phyloP scores from a whole-genome alignment of 2,329 filamentous ascomycete species.

The Epichloe baconii region DNA sequence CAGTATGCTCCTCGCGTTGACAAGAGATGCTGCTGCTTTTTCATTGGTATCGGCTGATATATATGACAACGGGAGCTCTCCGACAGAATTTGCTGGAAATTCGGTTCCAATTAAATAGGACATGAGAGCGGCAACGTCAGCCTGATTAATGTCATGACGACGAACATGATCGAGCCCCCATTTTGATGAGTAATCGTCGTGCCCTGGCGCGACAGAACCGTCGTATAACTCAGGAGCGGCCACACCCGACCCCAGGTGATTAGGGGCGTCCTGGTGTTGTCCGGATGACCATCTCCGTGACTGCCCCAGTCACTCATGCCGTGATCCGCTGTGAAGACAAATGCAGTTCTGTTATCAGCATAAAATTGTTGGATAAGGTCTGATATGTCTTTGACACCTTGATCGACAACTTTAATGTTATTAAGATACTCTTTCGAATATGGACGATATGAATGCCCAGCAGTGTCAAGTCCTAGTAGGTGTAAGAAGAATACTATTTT shows the following conservation, averaged over 20 bases:
- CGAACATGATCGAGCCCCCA: constrained; percentile 73
- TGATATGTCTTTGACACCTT: constrained; percentile 75
- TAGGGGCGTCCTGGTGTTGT: constrained; percentile 89
- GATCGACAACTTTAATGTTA: constrained; percentile 89
- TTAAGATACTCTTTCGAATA: constrained; percentile 92
- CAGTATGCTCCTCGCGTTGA: constrained; percentile 75
- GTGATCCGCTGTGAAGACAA: constrained; percentile 94
- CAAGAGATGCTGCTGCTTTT: constrained; percentile 73
- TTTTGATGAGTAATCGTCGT: constrained; percentile 83
- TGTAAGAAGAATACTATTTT: constrained; percentile 93
- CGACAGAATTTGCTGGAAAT: constrained; percentile 93
- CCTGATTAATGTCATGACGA: constrained; percentile 84
- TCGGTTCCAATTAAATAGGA: constrained; percentile 77
- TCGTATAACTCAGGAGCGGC: constrained; percentile 53
- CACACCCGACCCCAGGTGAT: constrained; percentile 86
- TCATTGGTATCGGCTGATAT: constrained; percentile 57
- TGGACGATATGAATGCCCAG: constrained; percentile 72
- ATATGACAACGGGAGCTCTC: constrained; percentile 76
- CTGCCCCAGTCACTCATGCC: constrained; percentile 99
- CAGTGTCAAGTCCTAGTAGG: constrained; percentile 81
- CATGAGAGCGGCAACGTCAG: constrained; percentile 92
- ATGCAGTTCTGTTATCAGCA: constrained; percentile 71
- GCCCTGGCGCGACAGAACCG: constrained; percentile 54
- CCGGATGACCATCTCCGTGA: constrained; percentile 92
- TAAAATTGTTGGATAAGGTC: constrained; percentile 79